Percentiles rank a stretch among this genome's conserved stretches.
phyloP scores from a whole-genome alignment of 768 basidiomycete genomes.

The Tephrocybe sp. region DNA sequence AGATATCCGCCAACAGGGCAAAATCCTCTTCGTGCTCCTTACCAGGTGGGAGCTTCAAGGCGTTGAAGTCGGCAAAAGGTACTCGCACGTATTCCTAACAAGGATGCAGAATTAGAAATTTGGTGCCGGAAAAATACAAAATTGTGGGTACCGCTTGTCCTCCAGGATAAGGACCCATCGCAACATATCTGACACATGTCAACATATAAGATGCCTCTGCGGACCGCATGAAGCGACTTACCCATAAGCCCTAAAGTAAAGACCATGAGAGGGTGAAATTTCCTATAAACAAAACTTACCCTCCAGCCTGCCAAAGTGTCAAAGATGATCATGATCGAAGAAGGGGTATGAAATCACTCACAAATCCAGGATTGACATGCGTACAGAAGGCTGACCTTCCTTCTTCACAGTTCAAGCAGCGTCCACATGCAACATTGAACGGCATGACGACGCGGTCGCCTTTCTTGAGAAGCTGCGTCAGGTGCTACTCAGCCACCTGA shows the following conservation, averaged over 20 bases:
- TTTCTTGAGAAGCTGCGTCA: constrained; percentile 43
- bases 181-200: constrained; percentile 41
- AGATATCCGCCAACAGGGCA: constrained; percentile 53
- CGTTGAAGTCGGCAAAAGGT: constrained; percentile 59
- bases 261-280: no score
- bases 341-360: no score
- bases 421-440: constrained; percentile 60
- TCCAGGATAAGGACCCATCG: constrained; percentile 57
- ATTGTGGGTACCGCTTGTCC: constrained; percentile 43
- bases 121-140: neutral
- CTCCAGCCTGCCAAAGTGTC: constrained; percentile 38
- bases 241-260: constrained; percentile 45
- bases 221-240: constrained; percentile 18
- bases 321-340: no score
- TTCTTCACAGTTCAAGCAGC: constrained; percentile 57
- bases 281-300: constrained; percentile 26
- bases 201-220: neutral
- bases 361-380: constrained; percentile 57
- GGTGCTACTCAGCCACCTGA: no score
- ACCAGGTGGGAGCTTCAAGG: constrained; percentile 49
- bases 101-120: neutral
- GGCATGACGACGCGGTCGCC: constrained; percentile 64
- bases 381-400: constrained; percentile 56
- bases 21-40: constrained; percentile 58
- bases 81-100: constrained; percentile 57